These are phyloP conservation scores for Pythium volutum DNA, from an alignment of 352 stramenopile genomes.

Conservation along the genomic window DNA sequence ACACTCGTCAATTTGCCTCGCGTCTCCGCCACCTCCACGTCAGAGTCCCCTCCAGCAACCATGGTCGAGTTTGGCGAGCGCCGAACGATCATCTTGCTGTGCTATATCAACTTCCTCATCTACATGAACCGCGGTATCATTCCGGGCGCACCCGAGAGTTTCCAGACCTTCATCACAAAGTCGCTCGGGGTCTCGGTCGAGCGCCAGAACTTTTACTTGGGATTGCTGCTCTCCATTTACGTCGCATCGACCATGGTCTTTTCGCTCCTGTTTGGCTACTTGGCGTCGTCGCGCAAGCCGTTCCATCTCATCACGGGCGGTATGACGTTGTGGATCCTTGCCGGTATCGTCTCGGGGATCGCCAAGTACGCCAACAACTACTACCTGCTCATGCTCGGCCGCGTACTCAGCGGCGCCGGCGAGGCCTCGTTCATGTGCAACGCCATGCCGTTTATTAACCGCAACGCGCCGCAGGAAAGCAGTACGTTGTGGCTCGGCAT, in stretches of 20 bases:
- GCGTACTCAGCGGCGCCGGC: conserved; percentile 86
- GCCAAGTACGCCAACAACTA: conserved; percentile 81
- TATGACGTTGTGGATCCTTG: conserved; percentile 70
- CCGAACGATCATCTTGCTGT: conserved; percentile 81
- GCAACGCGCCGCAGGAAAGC: conserved; percentile 63
- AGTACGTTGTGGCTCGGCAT: conserved; percentile 90
- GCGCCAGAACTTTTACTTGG: conserved; percentile 78
- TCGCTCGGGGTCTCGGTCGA: conserved; percentile 59
- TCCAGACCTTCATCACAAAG: conserved; percentile 89
- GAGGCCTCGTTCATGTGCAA: conserved; percentile 91
- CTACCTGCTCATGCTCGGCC: conserved; percentile 82
- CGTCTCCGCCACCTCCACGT: neutral
- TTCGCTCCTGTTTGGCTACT: conserved; percentile 89
- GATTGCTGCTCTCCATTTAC: conserved; percentile 89
- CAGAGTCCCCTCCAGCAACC: neutral
- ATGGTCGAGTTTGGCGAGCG: conserved; percentile 21
- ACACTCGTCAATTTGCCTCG: neutral
- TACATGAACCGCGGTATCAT: conserved; percentile 96
- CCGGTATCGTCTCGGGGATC: conserved; percentile 79
- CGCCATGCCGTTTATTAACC: conserved; percentile 93
- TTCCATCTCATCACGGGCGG: conserved; percentile 90
- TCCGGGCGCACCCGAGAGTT: conserved; percentile 88
- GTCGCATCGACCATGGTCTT: conserved; percentile 89
- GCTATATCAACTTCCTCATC: conserved; percentile 92
- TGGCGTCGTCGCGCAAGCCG: conserved; percentile 77